phyloP scores from a whole-genome alignment of 163 green algal genomes.

The Scenedesmus sp. region DNA sequence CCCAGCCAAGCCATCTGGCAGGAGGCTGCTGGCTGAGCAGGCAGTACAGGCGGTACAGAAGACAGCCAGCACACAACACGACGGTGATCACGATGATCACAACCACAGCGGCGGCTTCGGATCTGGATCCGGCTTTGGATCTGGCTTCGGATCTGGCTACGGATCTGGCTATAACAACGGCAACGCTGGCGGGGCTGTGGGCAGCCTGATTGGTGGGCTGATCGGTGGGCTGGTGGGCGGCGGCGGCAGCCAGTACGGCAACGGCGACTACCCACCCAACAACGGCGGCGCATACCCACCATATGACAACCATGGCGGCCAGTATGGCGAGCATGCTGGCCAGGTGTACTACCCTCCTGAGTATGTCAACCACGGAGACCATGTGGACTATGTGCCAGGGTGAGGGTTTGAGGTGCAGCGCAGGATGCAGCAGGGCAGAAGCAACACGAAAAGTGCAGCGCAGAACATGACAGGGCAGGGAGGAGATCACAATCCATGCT shows the following conservation, averaged over 20 bases:
- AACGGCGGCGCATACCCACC: background rate
- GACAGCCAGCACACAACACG: background rate
- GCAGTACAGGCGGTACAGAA: background rate
- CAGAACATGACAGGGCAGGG: too few species aligned
- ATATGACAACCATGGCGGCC: background rate
- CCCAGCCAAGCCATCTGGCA: background rate
- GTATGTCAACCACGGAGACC: background rate
- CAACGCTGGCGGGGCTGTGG: background rate
- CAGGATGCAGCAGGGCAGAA: background rate
- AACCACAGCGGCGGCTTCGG: background rate
- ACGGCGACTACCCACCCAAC: background rate
- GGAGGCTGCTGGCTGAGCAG: background rate
- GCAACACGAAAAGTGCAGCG: too few species aligned
- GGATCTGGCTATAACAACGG: background rate
- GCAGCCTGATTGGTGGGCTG: background rate
- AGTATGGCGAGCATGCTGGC: background rate
- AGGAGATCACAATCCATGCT: too few species aligned
- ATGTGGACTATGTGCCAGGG: background rate
- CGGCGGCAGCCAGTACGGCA: background rate
- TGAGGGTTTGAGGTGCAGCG: background rate
- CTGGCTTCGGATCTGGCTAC: background rate
- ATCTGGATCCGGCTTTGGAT: background rate
- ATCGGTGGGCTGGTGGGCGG: background rate
- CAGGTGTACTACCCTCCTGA: constrained; percentile 10
- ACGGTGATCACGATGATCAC: background rate